A percentile compares a stretch with the other conserved stretches of the same genome.
phyloP scores from a whole-genome alignment of 83 land plant species.

The Picea mariana region DNA sequence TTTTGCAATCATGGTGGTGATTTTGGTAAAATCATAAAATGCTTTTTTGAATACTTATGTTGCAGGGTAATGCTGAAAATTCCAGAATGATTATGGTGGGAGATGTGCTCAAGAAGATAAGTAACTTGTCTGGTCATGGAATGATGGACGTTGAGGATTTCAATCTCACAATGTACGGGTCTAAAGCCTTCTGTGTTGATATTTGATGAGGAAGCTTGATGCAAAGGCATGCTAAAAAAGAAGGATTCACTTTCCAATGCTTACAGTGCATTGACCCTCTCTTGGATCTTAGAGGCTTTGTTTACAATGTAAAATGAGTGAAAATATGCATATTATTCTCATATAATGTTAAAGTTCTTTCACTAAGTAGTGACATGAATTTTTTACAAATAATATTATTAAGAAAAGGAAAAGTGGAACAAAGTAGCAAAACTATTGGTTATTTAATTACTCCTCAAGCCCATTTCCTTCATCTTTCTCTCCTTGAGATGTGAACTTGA shows the following conservation, averaged over 20 bases:
- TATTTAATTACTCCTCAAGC: background rate
- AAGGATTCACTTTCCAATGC: background rate
- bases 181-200: conserved; percentile 4
- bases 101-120: conserved; percentile 83
- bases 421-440: background rate
- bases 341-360: background rate
- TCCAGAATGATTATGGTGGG: conserved; percentile 95
- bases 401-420: background rate
- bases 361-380: background rate
- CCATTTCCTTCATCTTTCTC: background rate
- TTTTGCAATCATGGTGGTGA: background rate
- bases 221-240: conserved; percentile 4
- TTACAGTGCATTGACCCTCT: background rate
- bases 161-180: conserved; percentile 59
- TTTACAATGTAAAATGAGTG: background rate
- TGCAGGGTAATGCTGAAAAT: conserved; percentile 94
- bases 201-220: conserved; percentile 13
- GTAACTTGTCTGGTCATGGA: conserved; percentile 51
- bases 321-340: background rate
- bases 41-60: conserved; percentile 3
- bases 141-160: conserved; percentile 79
- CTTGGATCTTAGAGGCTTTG: background rate
- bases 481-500: background rate
- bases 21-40: conserved; percentile 1
- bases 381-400: background rate